A percentile compares a stretch with the other conserved stretches of the same genome.
Conservation (phyloP, 1,284 basidiomycete genomes). For the Cutaneotrichosporon cutaneum region DNA sequence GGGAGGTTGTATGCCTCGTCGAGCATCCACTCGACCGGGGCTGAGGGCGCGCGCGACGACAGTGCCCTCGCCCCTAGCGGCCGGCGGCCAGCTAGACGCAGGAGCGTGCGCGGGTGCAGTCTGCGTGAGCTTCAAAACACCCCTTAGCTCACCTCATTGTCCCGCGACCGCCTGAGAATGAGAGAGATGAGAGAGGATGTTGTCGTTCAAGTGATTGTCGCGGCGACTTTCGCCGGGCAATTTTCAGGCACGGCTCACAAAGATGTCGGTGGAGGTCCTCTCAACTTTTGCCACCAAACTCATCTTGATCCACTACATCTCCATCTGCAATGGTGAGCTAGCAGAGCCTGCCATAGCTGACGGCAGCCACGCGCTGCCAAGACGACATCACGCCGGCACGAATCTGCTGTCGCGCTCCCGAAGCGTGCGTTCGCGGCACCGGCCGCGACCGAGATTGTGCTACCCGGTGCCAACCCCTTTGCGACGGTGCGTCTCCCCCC, state of each 20-base stretch:
- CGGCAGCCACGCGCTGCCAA: slow-evolving; percentile 34
- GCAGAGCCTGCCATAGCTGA: background rate
- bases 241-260: background rate
- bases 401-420: slow-evolving; percentile 29
- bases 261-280: background rate
- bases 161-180: background rate
- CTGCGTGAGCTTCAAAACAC: background rate
- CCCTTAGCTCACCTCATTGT: background rate
- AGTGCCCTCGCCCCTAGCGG: slow-evolving; percentile 2
- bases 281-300: slow-evolving; percentile 13
- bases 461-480: slow-evolving; percentile 23
- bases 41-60: background rate
- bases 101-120: background rate
- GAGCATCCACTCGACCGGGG: slow-evolving; percentile 1
- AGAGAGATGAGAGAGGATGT: background rate
- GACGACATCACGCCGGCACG: slow-evolving; percentile 27
- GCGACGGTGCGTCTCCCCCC: slow-evolving; percentile 9
- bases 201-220: too few relatives aligned
- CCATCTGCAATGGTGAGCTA: slow-evolving; percentile 15
- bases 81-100: background rate
- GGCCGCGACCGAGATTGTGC: slow-evolving; percentile 19
- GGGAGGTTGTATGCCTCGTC: background rate
- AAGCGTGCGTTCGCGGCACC: slow-evolving; percentile 28
- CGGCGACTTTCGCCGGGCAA: background rate
- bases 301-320: background rate